Evolutionary conservation across 495 filamentous ascomycete species (phyloP).

Genomic region (Aspergillus indologenus): DNA sequence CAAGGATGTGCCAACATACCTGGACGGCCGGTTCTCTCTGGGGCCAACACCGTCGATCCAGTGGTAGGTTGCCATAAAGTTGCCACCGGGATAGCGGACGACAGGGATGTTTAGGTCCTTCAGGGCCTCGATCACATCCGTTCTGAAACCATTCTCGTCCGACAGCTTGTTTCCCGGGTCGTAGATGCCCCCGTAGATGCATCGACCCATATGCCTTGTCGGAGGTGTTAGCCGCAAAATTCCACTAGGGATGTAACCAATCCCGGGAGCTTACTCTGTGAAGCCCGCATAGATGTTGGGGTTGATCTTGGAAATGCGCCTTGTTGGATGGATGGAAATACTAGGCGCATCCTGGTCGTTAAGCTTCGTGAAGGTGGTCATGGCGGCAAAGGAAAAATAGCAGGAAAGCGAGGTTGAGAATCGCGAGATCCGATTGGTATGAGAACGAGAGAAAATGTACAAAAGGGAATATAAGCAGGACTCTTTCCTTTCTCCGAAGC

Average conservation of each 20-base stretch:
- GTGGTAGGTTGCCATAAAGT: slow-evolving; percentile 79
- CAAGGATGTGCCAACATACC: slow-evolving; percentile 28
- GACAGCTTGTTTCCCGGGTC: slow-evolving; percentile 68
- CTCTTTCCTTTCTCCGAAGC: slow-evolving; percentile 8
- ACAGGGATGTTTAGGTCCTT: slow-evolving; percentile 70
- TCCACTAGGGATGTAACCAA: background rate
- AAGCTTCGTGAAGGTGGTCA: slow-evolving; percentile 71
- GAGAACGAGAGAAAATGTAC: slow-evolving; percentile 11
- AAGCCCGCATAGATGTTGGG: slow-evolving; percentile 74
- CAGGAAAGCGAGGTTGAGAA: slow-evolving; percentile 1
- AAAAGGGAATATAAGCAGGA: slow-evolving; percentile 7
- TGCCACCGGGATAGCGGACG: slow-evolving; percentile 75
- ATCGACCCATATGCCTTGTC: slow-evolving; percentile 74
- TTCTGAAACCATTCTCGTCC: slow-evolving; percentile 71
- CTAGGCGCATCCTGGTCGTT: slow-evolving; percentile 52
- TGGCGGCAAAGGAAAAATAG: slow-evolving; percentile 24
- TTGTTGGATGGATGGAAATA: slow-evolving; percentile 57
- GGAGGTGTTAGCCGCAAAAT: slow-evolving; percentile 12
- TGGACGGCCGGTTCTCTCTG: slow-evolving; percentile 57
- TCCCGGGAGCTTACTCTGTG: slow-evolving; percentile 54
- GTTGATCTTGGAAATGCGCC: slow-evolving; percentile 65
- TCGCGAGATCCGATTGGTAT: slow-evolving; percentile 19
- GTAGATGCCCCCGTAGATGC: slow-evolving; percentile 83
- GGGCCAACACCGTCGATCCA: slow-evolving; percentile 79
- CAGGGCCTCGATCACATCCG: slow-evolving; percentile 67